Evolutionary conservation across 108 stramenopile genomes (phyloP).

Genomic region (Nitzschia sp.): DNA sequence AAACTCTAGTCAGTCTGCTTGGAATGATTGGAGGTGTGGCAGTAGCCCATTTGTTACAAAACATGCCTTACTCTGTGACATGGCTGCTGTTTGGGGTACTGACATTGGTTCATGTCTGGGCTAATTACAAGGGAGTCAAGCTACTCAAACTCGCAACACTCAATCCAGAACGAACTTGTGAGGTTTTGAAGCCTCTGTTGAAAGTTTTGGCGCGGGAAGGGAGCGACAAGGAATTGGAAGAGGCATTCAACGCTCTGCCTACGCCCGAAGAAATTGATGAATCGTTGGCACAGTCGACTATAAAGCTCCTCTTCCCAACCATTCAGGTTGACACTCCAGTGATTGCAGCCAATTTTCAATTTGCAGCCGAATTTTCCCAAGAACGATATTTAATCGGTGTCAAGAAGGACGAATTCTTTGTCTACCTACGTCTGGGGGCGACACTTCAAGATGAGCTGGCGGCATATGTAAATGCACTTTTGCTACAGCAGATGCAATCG

Average conservation of each 20-base stretch:
- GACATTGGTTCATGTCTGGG: constrained; percentile 90
- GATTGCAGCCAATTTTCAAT: constrained; percentile 7
- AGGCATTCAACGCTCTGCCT: constrained; percentile 4
- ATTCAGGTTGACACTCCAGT: constrained; percentile 13
- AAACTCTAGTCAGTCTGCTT: constrained; percentile 90
- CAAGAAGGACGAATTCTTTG: constrained; percentile 18
- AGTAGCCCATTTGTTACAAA: constrained; percentile 51
- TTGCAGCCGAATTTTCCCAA: not conserved
- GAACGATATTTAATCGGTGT: constrained; percentile 26
- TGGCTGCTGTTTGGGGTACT: constrained; percentile 83
- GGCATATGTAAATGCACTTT: constrained; percentile 66
- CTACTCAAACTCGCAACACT: constrained; percentile 78
- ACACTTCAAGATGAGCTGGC: constrained; percentile 54
- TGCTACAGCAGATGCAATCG: constrained; percentile 32
- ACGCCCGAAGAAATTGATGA: constrained; percentile 32
- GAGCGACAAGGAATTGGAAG: constrained; percentile 10
- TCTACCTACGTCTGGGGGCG: constrained; percentile 55
- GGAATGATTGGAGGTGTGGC: constrained; percentile 85
- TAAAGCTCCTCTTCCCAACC: constrained; percentile 28
- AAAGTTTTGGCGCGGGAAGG: not conserved
- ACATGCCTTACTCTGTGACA: constrained; percentile 30
- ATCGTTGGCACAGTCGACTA: constrained; percentile 36
- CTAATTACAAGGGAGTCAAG: constrained; percentile 87
- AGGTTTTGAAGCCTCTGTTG: constrained; percentile 19
- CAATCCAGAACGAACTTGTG: constrained; percentile 64